Conservation (phyloP, 495 filamentous ascomycete species). For the Tuber magnatum region DNA sequence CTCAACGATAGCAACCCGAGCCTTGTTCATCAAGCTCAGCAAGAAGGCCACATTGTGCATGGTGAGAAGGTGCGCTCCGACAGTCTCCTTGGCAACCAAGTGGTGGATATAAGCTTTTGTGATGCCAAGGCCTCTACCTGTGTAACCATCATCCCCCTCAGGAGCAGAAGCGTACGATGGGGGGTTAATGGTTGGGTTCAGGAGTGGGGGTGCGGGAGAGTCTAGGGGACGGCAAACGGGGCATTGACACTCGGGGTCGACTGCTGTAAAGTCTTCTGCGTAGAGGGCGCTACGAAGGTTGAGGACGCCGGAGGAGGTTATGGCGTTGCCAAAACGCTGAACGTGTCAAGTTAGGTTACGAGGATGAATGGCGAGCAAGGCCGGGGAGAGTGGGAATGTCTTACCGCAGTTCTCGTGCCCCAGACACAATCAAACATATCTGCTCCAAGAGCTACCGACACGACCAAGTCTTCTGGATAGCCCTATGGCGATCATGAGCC, state of each 20-base stretch:
- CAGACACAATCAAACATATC: constrained; percentile 99
- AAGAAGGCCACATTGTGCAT: constrained; percentile 94
- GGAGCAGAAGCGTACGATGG: constrained; percentile 21
- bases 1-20: constrained; percentile 70
- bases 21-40: constrained; percentile 68
- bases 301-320: constrained; percentile 70
- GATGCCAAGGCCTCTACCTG: constrained; percentile 70
- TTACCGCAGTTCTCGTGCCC: constrained; percentile 81
- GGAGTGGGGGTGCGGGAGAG: constrained; percentile 25
- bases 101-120: constrained; percentile 88
- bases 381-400: constrained; percentile 27
- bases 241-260: constrained; percentile 76
- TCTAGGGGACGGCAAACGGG: constrained; percentile 60
- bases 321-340: constrained; percentile 82
- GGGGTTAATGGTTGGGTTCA: constrained; percentile 25
- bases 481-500: constrained; percentile 48
- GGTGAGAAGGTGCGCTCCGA: constrained; percentile 85
- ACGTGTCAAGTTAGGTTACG: constrained; percentile 6
- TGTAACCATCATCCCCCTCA: constrained; percentile 26
- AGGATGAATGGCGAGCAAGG: not conserved
- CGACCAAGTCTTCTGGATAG: constrained; percentile 90
- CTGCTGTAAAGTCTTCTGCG: constrained; percentile 69
- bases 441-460: constrained; percentile 84
- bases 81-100: constrained; percentile 86
- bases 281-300: constrained; percentile 74